Percentiles rank a stretch among this genome's conserved stretches.
phyloP scores from a whole-genome alignment of 805 yeast genomes.

The Priceomyces carsonii region DNA sequence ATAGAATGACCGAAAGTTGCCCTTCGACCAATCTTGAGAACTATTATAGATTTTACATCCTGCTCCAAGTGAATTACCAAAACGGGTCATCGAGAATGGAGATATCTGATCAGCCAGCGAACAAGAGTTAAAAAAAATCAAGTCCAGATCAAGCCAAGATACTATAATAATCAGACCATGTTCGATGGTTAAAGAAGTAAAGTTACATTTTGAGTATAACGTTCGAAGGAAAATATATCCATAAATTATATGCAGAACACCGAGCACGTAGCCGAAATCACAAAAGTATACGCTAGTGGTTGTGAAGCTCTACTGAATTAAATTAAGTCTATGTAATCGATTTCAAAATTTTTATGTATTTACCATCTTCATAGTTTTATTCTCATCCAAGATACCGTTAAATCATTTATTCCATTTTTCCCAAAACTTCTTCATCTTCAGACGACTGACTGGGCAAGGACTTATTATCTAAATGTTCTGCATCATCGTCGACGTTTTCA shows the following conservation, averaged over 20 bases:
- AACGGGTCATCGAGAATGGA: constrained; percentile 42
- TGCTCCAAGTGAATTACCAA: constrained; percentile 43
- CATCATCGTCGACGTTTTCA: constrained; percentile 1
- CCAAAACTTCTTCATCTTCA: constrained; percentile 34
- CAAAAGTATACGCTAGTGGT: no score
- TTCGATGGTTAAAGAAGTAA: constrained; percentile 6
- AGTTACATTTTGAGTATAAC: no score
- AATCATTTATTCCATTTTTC: constrained; percentile 38
- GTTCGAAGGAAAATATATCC: no score
- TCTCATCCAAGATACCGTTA: no score
- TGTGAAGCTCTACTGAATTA: no score
- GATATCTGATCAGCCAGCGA: constrained; percentile 24
- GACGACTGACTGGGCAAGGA: constrained; percentile 3
- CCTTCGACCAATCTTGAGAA: constrained; percentile 9
- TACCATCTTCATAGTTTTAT: no score
- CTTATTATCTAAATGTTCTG: constrained; percentile 5
- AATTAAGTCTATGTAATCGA: no score
- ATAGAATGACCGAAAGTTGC: constrained; percentile 1
- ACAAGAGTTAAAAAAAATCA: constrained; percentile 1
- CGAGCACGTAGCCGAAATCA: no score
- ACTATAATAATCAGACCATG: constrained; percentile 7
- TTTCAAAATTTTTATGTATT: no score
- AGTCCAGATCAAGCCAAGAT: constrained; percentile 19
- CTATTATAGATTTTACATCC: constrained; percentile 15
- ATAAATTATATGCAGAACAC: no score